These are phyloP conservation scores for Fusarium redolens DNA, from an alignment of 2,329 filamentous ascomycete genomes.

Conservation along the genomic window DNA sequence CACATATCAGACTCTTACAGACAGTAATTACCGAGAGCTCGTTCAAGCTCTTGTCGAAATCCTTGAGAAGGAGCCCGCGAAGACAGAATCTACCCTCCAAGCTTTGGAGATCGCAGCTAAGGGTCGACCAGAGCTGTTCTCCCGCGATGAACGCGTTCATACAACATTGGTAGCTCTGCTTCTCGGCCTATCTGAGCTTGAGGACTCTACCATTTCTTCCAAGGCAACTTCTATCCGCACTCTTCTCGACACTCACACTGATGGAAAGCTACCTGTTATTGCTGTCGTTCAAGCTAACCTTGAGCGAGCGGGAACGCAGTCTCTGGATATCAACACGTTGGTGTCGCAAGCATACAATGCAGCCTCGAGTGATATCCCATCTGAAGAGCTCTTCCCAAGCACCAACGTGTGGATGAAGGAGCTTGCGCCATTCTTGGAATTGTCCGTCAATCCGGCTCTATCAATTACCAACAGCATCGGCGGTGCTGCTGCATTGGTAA, in stretches of 20 bases:
- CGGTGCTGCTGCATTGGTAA: constrained; percentile 75
- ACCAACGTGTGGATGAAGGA: constrained; percentile 73
- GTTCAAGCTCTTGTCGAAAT: constrained; percentile 50
- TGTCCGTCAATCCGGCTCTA: constrained; percentile 69
- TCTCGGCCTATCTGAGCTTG: constrained; percentile 64
- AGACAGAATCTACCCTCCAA: constrained; percentile 51
- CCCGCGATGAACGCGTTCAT: constrained; percentile 58
- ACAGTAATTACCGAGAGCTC: constrained; percentile 50
- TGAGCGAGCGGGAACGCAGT: constrained; percentile 59
- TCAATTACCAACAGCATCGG: constrained; percentile 79
- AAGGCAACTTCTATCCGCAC: constrained; percentile 57
- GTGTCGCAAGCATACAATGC: constrained; percentile 58
- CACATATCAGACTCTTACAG: constrained; percentile 54
- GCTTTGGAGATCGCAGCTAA: constrained; percentile 62
- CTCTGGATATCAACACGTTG: constrained; percentile 65
- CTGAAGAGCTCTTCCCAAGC: constrained; percentile 70
- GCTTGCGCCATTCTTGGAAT: constrained; percentile 65
- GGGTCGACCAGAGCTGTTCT: constrained; percentile 58
- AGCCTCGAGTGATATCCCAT: constrained; percentile 41
- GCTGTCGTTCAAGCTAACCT: constrained; percentile 67
- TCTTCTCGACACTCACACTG: constrained; percentile 57
- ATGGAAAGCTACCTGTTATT: constrained; percentile 58
- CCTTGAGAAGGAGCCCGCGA: constrained; percentile 46
- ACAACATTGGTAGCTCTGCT: constrained; percentile 64
- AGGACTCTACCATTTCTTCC: constrained; percentile 52